Evolutionary conservation across 106 monocot genomes (phyloP), one percentile per base, ranked within the genome.

Genomic region (Dioscorea alata): DNA sequence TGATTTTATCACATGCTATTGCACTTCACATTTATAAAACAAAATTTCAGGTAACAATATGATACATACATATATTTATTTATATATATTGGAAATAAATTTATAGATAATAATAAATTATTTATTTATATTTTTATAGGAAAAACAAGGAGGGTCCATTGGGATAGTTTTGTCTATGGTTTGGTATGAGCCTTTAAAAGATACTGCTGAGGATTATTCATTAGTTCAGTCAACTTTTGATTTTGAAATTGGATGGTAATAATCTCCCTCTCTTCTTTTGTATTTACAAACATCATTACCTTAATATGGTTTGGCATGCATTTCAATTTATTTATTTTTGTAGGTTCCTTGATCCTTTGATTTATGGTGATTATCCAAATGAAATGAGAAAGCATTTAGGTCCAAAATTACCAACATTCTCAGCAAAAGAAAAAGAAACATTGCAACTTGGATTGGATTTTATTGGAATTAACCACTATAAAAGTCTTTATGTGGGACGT

Each of bases 381-480:
- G 73, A 70, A 68, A 85, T 85, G 80, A 66, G 57, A 4, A 50
- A 85, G 21, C 28, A 71, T 7, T 56, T 85, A 49, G 61, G 54
- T 8, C 65, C 71, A n/a, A 77, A 63, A 22, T 52, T 85, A 20
- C 80, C 84, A 23, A 70, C 19, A 60, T 79, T 83, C 28, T 62
- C 83, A 23, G 2, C 35, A 13, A 68, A 67, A 50, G 83, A 83
- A 7, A 71, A 49, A 52, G 71, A 34, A 24, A 61, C 71, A 18
- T 48, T 86, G 8, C 57, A 63, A 33, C 66, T 68, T 59, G 74
- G 77, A 64, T 23, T 83, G 51, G 87, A 87, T 65, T 87, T 87
- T 52, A 83, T 87, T 33, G 83, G 87, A 54, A 49, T 87, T 18
- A 87, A 87, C 69, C 80, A 87, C 56, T 87, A 87, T 23, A 63